Percentiles rank a stretch among this genome's conserved stretches.
Evolutionary conservation across 2,329 filamentous ascomycete species (phyloP).

Genomic region (Chrysosphaeria jannelii): DNA sequence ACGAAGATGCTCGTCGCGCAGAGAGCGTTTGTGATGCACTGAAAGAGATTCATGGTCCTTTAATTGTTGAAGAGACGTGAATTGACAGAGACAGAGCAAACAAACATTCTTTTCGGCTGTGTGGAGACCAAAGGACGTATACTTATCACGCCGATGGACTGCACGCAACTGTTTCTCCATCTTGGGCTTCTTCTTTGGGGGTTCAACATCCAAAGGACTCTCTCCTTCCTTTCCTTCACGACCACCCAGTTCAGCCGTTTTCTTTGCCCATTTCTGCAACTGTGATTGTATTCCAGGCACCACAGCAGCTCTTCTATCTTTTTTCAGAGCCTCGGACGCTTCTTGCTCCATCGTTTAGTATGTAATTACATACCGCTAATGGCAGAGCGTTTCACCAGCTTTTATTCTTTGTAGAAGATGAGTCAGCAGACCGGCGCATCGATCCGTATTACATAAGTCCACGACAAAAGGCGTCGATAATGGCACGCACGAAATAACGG

Average conservation of each 20-base stretch:
- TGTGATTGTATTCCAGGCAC: conserved; percentile 16
- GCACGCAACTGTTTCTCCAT: conserved; percentile 5
- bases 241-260: conserved; percentile 26
- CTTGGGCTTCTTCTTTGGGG: neutral
- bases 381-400: no score
- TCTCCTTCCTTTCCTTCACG: neutral
- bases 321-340: no score
- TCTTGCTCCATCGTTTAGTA: no score
- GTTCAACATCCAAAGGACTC: neutral
- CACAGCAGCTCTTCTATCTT: no score
- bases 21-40: conserved; percentile 5
- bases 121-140: conserved; percentile 25
- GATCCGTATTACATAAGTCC: no score
- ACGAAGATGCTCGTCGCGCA: conserved; percentile 3
- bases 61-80: conserved; percentile 15
- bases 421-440: no score
- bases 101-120: conserved; percentile 9
- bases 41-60: conserved; percentile 6
- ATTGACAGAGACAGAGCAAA: conserved; percentile 28
- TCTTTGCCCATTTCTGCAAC: conserved; percentile 41
- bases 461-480: no score
- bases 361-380: no score
- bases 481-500: no score
- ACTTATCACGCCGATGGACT: conserved; percentile 9
- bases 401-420: no score